Conservation (phyloP, 768 basidiomycete genomes). For the Macrolepiota fuliginosa region DNA sequence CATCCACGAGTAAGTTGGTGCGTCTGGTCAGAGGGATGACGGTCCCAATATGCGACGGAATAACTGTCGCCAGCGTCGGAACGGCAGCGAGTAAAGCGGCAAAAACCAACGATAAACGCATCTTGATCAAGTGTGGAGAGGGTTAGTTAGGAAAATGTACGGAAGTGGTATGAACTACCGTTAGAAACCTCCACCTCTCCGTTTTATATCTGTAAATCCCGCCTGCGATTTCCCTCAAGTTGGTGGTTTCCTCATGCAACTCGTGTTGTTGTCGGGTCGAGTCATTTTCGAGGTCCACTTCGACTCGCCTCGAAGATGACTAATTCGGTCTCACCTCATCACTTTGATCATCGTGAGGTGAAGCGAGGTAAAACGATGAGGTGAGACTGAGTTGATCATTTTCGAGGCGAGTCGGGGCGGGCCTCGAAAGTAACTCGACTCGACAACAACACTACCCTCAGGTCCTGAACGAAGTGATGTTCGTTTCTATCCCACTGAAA, state of each 20-base stretch:
- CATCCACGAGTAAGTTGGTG: conserved; percentile 15
- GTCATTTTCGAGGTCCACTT: background rate
- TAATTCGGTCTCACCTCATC: background rate
- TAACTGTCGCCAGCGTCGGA: conserved; percentile 11
- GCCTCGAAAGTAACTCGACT: too few relatives aligned
- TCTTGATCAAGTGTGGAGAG: background rate
- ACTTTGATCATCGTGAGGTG: background rate
- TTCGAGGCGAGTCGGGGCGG: too few relatives aligned
- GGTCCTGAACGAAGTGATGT: background rate
- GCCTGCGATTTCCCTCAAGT: background rate
- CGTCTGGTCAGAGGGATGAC: conserved; percentile 29
- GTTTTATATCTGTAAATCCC: background rate
- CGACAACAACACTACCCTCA: too few relatives aligned
- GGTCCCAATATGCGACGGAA: conserved; percentile 14
- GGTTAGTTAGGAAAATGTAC: background rate
- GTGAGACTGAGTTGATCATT: too few relatives aligned
- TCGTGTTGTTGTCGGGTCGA: background rate
- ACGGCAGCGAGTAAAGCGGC: conserved; percentile 3
- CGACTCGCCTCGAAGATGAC: background rate
- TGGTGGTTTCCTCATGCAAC: background rate
- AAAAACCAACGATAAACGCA: conserved; percentile 10
- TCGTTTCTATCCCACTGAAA: background rate
- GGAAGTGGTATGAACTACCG: background rate
- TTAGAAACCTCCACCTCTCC: background rate
- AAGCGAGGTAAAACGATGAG: background rate